Percentiles rank a stretch among this genome's conserved stretches.
Evolutionary conservation across 495 filamentous ascomycete genomes (phyloP).

Genomic region (Cercophora samala): DNA sequence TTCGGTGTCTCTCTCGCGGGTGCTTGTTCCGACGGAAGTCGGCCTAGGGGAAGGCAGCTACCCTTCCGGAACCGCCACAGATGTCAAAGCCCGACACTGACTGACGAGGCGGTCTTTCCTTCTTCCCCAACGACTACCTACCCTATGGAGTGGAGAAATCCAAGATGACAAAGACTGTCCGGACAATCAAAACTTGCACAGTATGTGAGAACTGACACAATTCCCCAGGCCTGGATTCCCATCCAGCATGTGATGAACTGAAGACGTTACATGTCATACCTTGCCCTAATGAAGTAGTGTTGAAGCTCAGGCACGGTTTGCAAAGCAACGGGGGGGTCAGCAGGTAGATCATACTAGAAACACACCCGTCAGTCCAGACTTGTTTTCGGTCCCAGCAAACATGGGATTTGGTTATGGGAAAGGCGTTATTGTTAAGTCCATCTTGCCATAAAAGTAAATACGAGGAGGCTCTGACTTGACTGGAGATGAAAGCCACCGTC

Average conservation of each 20-base stretch:
- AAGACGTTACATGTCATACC: not conserved
- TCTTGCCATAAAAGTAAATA: too few relatives aligned
- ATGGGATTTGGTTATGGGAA: not conserved
- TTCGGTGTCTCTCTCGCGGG: not conserved
- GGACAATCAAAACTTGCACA: not conserved
- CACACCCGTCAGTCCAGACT: not conserved
- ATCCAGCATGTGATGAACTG: not conserved
- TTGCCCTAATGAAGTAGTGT: not conserved
- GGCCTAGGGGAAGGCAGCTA: not conserved
- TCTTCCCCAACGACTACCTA: constrained; percentile 3
- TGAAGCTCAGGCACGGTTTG: not conserved
- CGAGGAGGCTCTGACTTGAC: too few relatives aligned
- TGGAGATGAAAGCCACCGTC: too few relatives aligned
- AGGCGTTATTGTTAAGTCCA: too few relatives aligned
- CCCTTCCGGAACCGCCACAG: not conserved
- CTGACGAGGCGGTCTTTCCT: constrained; percentile 54
- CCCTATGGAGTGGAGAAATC: not conserved
- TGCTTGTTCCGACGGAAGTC: not conserved
- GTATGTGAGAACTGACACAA: not conserved
- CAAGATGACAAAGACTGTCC: not conserved
- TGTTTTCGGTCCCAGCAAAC: not conserved
- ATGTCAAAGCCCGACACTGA: not conserved
- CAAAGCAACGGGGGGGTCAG: not conserved
- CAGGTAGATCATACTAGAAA: not conserved
- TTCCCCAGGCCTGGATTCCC: not conserved